Evolutionary conservation across 345 rosid genomes (phyloP).

Genomic region (Boechera divaricarpa): DNA sequence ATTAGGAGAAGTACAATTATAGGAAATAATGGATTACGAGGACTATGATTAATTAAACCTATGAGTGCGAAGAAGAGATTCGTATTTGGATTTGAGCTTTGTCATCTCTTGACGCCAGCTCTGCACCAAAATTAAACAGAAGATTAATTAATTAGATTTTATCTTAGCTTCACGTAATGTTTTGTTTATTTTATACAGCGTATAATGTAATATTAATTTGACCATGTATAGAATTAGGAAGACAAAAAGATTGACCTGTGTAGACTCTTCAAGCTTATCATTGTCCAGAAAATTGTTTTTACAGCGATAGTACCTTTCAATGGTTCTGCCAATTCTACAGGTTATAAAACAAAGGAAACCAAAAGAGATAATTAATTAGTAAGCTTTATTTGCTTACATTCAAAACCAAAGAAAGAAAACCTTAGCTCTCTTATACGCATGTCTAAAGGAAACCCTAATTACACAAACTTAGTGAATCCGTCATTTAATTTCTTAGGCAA

Average conservation of each 20-base stretch:
- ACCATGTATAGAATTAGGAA: conserved; percentile 57
- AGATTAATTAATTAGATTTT: background rate
- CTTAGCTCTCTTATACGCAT: conserved; percentile 50
- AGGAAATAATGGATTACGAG: background rate
- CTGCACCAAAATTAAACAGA: conserved; percentile 40
- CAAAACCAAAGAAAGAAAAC: conserved; percentile 32
- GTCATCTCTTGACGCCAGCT: conserved; percentile 71
- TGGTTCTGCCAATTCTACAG: conserved; percentile 57
- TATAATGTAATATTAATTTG: background rate
- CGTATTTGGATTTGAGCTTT: conserved; percentile 67
- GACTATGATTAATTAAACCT: conserved; percentile 49
- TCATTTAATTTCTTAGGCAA: background rate
- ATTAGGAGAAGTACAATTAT: conserved; percentile 2
- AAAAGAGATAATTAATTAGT: conserved; percentile 4
- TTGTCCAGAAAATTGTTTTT: conserved; percentile 57
- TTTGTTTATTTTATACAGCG: background rate
- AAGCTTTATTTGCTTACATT: background rate
- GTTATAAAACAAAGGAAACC: background rate
- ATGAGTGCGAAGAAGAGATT: conserved; percentile 74
- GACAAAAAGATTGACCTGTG: conserved; percentile 52
- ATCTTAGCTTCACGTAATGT: background rate
- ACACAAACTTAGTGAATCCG: conserved; percentile 12
- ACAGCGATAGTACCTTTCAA: conserved; percentile 70
- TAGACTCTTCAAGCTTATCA: conserved; percentile 55
- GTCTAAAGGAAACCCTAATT: conserved; percentile 41